Base-by-base conservation (phyloP, 1,284 basidiomycete species). In the Pseudozyma tsukubaensis region DNA sequence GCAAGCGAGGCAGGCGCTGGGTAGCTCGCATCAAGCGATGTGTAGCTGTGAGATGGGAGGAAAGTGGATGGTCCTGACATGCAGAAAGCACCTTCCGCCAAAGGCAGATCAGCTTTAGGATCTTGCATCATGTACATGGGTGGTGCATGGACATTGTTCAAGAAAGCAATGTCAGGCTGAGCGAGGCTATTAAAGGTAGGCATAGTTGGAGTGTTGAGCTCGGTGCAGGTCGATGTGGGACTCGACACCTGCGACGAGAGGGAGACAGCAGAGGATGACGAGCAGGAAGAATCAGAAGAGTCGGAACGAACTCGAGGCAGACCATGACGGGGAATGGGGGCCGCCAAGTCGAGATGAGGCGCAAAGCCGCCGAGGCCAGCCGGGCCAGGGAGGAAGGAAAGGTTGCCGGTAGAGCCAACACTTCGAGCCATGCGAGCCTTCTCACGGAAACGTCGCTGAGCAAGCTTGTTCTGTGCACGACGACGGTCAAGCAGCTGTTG, bases 391-490 rank as follows among this genome's bases (percentile, higher is more conserved):
- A 45, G 35, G 34, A 49, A 53, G 7, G 61, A 52, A 21, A 45
- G 19, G 35, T 59, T 16, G n/a, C 55, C 21, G 9, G 35, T 19
- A 3, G 54, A 51, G 14, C 54, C 65, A 34, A 42, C n/a, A 12
- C 55, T 40, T 34, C 71, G 57, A 1, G 55, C 50, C 59, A 65
- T 54, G 7, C 62, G 64, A 35, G 64, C 66, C 34, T 76, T 76
- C 18, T 72, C 68, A 24, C 73, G 59, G 40, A 68, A 76, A 2
- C 69, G 61, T 34, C 73, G 50, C 50, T 76, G 73, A 9, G 69
- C 73, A 16, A 76, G 57, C 52, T 72, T 76, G 56, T 76, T 76
- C 64, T 76, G 73, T 34, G 73, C 73, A 50, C 73, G 60, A 34
- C 73, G 62, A 24, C 69, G 65, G 18, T 76, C 73, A 18, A 76